These are phyloP conservation scores for Hyaloperonospora arabidopsidis DNA, from an alignment of 352 stramenopile species.

Conservation along the genomic window DNA sequence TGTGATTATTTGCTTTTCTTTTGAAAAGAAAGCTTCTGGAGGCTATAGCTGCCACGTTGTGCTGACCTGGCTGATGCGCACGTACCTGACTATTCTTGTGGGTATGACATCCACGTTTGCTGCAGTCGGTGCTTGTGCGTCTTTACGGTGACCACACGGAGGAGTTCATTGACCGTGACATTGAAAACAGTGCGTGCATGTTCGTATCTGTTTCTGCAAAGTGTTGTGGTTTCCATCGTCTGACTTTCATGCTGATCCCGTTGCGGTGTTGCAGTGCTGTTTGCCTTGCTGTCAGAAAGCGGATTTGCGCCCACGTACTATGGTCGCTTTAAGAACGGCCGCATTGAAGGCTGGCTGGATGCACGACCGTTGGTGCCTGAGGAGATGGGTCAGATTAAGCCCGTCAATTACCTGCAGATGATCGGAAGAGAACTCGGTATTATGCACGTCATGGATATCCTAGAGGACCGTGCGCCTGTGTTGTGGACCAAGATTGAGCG, in stretches of 20 bases:
- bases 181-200: conserved; percentile 79
- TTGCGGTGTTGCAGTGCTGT: conserved; percentile 48
- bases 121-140: conserved; percentile 78
- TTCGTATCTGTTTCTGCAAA: too few species aligned
- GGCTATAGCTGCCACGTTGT: neutral
- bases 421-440: conserved; percentile 82
- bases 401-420: conserved; percentile 76
- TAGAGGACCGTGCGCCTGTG: conserved; percentile 44
- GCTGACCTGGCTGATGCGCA: neutral
- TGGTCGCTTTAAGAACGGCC: conserved; percentile 87
- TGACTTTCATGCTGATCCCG: conserved; percentile 2
- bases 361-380: conserved; percentile 74
- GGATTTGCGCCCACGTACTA: conserved; percentile 86
- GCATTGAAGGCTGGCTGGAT: conserved; percentile 87
- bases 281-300: conserved; percentile 73
- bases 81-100: neutral
- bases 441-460: conserved; percentile 86
- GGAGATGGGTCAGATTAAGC: conserved; percentile 75
- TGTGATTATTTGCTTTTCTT: conserved; percentile 9
- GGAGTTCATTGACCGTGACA: conserved; percentile 86
- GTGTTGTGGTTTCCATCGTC: too few species aligned
- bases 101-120: neutral
- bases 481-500: conserved; percentile 78
- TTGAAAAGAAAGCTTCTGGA: neutral
- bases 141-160: conserved; percentile 91